phyloP scores from a whole-genome alignment of 208 protist genomes.

The Leptomonas seymouri region DNA sequence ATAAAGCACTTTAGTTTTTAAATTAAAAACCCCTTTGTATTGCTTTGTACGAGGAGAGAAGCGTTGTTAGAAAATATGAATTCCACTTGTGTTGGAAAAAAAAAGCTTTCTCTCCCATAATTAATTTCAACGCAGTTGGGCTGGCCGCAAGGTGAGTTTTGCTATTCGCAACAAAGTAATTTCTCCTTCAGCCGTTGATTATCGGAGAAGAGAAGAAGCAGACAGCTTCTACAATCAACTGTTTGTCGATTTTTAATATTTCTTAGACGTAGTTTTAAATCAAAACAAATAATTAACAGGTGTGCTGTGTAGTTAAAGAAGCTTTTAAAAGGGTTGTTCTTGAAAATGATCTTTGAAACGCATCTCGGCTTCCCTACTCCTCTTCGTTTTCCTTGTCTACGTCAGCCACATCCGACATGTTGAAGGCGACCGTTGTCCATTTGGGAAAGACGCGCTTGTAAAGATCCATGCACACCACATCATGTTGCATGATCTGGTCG shows the following conservation, averaged over 20 bases:
- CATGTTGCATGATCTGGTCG: constrained; percentile 93
- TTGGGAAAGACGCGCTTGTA: constrained; percentile 98
- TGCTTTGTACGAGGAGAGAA: too few relatives aligned
- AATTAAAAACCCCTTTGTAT: too few relatives aligned
- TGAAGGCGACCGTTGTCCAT: constrained; percentile 88
- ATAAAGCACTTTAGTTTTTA: too few relatives aligned
- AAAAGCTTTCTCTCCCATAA: not conserved
- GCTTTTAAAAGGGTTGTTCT: not conserved
- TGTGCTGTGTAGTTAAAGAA: not conserved
- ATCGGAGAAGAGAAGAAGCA: not conserved
- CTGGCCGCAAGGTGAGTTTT: too few relatives aligned
- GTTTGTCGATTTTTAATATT: not conserved
- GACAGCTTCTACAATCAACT: not conserved
- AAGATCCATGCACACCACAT: constrained; percentile 98
- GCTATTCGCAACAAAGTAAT: not conserved
- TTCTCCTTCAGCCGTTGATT: not conserved
- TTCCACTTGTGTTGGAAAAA: too few relatives aligned
- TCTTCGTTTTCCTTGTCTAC: constrained; percentile 46
- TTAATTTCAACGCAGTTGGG: too few relatives aligned
- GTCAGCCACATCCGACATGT: constrained; percentile 51
- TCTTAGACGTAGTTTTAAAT: constrained; percentile 9
- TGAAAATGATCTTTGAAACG: not conserved
- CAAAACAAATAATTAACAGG: too few relatives aligned
- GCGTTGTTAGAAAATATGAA: too few relatives aligned
- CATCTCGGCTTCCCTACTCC: constrained; percentile 13